These are phyloP conservation scores for Phlebiopsis gigantea DNA, from an alignment of 768 basidiomycete species.

Conservation along the genomic window DNA sequence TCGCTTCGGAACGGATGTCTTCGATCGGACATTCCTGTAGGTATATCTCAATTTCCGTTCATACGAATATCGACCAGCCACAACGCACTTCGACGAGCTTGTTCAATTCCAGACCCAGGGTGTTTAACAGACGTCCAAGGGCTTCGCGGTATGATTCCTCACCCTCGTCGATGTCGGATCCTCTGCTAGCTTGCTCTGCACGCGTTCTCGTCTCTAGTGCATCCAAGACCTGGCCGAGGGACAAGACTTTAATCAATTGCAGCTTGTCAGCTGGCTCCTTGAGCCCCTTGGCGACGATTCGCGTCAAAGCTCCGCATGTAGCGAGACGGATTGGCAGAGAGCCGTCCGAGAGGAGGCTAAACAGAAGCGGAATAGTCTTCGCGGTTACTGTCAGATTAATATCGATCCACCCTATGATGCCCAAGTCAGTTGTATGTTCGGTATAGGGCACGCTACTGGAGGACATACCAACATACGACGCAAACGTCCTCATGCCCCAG, in stretches of 20 bases:
- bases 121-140: slow-evolving; percentile 78
- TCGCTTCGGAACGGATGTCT: slow-evolving; percentile 59
- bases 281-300: slow-evolving; percentile 88
- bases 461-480: slow-evolving; percentile 87
- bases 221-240: slow-evolving; percentile 76
- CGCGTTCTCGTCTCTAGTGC: slow-evolving; percentile 77
- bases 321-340: slow-evolving; percentile 79
- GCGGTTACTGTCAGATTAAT: slow-evolving; percentile 94
- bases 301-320: slow-evolving; percentile 71
- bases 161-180: slow-evolving; percentile 75
- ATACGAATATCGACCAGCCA: neutral
- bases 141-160: slow-evolving; percentile 88
- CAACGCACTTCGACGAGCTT: slow-evolving; percentile 77
- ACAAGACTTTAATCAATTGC: slow-evolving; percentile 83
- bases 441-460: neutral
- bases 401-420: slow-evolving; percentile 87
- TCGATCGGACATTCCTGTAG: slow-evolving; percentile 55
- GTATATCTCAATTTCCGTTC: neutral
- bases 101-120: slow-evolving; percentile 73
- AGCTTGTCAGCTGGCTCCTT: slow-evolving; percentile 90
- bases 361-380: slow-evolving; percentile 78
- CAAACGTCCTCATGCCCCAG: slow-evolving; percentile 89
- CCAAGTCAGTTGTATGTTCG: slow-evolving; percentile 7
- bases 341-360: slow-evolving; percentile 73
- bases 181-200: slow-evolving; percentile 56